Conservation (phyloP, 805 yeast species). For the Suhomyces emberorum region DNA sequence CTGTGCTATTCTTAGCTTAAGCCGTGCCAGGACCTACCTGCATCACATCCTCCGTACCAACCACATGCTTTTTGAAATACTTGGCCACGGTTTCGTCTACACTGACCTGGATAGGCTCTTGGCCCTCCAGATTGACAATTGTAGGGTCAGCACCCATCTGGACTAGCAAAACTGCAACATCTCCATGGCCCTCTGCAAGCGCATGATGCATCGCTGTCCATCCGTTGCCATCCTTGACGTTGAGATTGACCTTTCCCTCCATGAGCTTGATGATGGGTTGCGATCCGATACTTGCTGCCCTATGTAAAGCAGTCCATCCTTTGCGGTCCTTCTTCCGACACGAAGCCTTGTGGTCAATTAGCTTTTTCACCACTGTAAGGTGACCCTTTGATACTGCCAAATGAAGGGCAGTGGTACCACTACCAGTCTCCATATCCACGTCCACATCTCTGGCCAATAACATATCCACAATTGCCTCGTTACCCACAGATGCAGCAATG, state of each 20-base stretch:
- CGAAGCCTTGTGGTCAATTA: constrained; percentile 60
- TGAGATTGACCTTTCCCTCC: constrained; percentile 55
- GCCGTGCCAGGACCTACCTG: too few relatives aligned
- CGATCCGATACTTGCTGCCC: constrained; percentile 82
- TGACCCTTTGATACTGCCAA: constrained; percentile 73
- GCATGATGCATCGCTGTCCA: constrained; percentile 93
- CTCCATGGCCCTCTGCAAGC: constrained; percentile 84
- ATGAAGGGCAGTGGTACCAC: constrained; percentile 74
- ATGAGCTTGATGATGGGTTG: constrained; percentile 53
- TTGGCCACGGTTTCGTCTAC: constrained; percentile 32
- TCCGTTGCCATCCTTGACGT: constrained; percentile 65
- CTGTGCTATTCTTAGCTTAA: too few relatives aligned
- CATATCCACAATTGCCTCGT: constrained; percentile 46
- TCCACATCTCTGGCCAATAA: constrained; percentile 53
- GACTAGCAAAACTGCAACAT: constrained; percentile 60
- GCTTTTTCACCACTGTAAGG: constrained; percentile 46
- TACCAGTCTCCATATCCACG: constrained; percentile 51
- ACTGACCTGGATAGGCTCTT: constrained; percentile 36
- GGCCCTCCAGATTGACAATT: constrained; percentile 48
- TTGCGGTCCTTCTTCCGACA: constrained; percentile 64
- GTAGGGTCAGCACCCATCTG: constrained; percentile 64
- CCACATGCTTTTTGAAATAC: constrained; percentile 9
- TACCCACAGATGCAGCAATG: constrained; percentile 76
- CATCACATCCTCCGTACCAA: neutral
- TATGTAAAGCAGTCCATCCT: constrained; percentile 66